Conservation (phyloP, 192 early-diverging fungal species). For the Entomortierella chlamydospora region DNA sequence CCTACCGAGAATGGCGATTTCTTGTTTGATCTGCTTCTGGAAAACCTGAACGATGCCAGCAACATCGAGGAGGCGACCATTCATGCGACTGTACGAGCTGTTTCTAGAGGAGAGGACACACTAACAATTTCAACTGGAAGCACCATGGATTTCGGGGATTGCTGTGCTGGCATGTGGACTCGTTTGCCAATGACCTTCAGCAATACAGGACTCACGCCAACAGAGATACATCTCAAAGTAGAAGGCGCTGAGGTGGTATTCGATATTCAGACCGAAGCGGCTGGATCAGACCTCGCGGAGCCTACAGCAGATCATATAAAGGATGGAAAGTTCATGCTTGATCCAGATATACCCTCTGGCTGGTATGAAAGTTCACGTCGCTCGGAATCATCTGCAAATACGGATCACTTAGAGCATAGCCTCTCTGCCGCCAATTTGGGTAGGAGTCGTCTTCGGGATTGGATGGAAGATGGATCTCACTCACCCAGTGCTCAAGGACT, state of each 20-base stretch:
- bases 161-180: constrained; percentile 89
- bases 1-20: constrained; percentile 93
- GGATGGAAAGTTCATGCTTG: constrained; percentile 23
- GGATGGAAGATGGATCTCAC: constrained; percentile 37
- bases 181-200: constrained; percentile 81
- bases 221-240: constrained; percentile 81
- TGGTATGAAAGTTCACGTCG: constrained; percentile 44
- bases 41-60: constrained; percentile 89
- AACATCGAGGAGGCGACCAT: constrained; percentile 86
- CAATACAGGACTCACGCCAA: constrained; percentile 79
- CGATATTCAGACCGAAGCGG: constrained; percentile 60
- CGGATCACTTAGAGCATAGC: constrained; percentile 27
- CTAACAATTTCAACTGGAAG: constrained; percentile 76
- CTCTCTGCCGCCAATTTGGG: neutral
- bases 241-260: constrained; percentile 70
- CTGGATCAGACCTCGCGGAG: constrained; percentile 10
- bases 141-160: constrained; percentile 93
- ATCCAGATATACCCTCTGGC: constrained; percentile 29
- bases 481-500: constrained; percentile 18
- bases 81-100: constrained; percentile 84
- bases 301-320: constrained; percentile 3
- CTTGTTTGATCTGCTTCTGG: constrained; percentile 87
- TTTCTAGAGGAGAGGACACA: constrained; percentile 75
- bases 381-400: constrained; percentile 41
- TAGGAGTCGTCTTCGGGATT: constrained; percentile 43